phyloP scores from a whole-genome alignment of 371 early-diverging fungal genomes.

The Chytridiales sp. region DNA sequence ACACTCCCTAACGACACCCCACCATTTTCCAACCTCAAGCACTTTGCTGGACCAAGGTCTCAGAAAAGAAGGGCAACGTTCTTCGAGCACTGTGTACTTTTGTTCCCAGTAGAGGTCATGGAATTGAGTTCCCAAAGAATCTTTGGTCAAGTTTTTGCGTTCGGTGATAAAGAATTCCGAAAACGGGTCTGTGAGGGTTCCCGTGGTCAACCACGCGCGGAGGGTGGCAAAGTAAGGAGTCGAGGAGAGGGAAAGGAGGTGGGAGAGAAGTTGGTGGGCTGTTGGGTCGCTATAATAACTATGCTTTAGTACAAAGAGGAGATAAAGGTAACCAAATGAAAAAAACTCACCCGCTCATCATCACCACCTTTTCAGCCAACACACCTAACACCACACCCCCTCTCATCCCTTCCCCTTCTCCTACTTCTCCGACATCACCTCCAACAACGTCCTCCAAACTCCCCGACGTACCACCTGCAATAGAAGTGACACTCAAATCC shows the following conservation, averaged over 20 bases:
- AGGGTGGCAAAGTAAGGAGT: conserved; percentile 82
- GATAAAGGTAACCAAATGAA: conserved; percentile 7
- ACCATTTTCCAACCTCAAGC: conserved; percentile 87
- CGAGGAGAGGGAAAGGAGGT: conserved; percentile 71
- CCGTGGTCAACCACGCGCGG: conserved; percentile 83
- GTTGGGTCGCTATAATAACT: conserved; percentile 62
- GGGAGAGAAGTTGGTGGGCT: conserved; percentile 71
- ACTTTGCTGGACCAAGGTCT: conserved; percentile 70
- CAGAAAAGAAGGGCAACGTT: conserved; percentile 75
- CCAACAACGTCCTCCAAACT: too few relatives aligned
- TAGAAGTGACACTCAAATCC: too few relatives aligned
- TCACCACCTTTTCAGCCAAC: conserved; percentile 47
- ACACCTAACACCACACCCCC: conserved; percentile 66
- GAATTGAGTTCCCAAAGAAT: conserved; percentile 62
- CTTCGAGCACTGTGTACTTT: conserved; percentile 68
- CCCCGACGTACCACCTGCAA: too few relatives aligned
- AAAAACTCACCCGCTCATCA: conserved; percentile 11
- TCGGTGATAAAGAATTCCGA: conserved; percentile 87
- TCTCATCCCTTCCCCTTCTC: conserved; percentile 33
- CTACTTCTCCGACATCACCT: not conserved
- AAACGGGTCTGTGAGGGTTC: conserved; percentile 79
- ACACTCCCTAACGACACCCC: conserved; percentile 89
- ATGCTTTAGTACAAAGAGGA: conserved; percentile 14
- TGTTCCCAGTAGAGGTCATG: conserved; percentile 85
- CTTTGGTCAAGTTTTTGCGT: conserved; percentile 26